Percentiles rank a stretch among this genome's conserved stretches.
These are phyloP conservation scores for Smallanthus sonchifolius DNA, from an alignment of 129 eudicot species.

Conservation along the genomic window DNA sequence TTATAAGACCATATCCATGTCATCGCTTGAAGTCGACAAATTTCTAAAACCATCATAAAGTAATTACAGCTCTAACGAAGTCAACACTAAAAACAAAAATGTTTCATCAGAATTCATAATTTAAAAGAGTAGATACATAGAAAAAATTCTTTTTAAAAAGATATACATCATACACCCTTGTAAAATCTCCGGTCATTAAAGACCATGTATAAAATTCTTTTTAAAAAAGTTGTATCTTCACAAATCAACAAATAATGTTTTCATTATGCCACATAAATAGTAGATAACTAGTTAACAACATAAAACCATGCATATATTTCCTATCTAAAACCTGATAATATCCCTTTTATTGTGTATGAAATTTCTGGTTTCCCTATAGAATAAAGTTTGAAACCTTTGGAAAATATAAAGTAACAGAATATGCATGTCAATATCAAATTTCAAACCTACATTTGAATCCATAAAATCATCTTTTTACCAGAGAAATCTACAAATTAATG, in stretches of 20 bases:
- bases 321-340: too few species aligned
- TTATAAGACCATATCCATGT: conserved; percentile 18
- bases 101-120: conserved; percentile 17
- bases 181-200: background rate
- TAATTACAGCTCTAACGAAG: conserved; percentile 32
- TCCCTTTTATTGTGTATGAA: too few species aligned
- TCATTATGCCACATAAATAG: background rate
- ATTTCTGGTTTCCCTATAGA: background rate
- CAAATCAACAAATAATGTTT: background rate
- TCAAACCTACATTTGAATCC: background rate
- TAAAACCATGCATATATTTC: background rate
- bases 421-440: background rate
- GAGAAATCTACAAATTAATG: background rate
- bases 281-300: background rate
- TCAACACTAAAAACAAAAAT: conserved; percentile 27
- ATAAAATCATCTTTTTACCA: background rate
- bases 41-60: conserved; percentile 31
- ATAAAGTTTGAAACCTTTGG: background rate
- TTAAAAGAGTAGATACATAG: background rate
- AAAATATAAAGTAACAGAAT: background rate
- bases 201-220: background rate
- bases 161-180: background rate
- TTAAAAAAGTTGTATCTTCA: background rate
- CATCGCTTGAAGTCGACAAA: conserved; percentile 34
- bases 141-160: background rate